A percentile compares a stretch with the other conserved stretches of the same genome.
Evolutionary conservation across 345 rosid species (phyloP).

Genomic region (Limnanthes douglasii): DNA sequence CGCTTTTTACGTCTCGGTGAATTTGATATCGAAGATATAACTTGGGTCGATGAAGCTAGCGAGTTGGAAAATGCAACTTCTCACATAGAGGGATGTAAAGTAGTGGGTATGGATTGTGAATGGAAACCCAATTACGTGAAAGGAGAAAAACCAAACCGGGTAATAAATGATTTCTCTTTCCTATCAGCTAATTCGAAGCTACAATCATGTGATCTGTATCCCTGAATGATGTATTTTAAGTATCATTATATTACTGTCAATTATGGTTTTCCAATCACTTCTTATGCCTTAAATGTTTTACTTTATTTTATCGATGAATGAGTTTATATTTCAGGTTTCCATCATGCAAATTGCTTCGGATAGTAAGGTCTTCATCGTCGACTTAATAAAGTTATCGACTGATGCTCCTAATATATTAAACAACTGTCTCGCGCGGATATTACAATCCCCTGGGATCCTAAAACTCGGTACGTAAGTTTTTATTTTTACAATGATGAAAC

Average conservation of each 20-base stretch:
- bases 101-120: conserved; percentile 84
- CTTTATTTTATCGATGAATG: too few relatives aligned
- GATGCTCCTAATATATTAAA: conserved; percentile 53
- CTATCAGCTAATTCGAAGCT: too few relatives aligned
- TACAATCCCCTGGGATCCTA: conserved; percentile 51
- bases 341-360: conserved; percentile 85
- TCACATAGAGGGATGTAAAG: conserved; percentile 53
- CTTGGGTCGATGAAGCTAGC: conserved; percentile 69
- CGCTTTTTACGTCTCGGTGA: conserved; percentile 52
- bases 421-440: conserved; percentile 53
- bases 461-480: conserved; percentile 59
- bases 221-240: too few relatives aligned
- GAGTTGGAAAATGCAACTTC: conserved; percentile 36
- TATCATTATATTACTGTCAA: too few relatives aligned
- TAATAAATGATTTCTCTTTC: conserved; percentile 10
- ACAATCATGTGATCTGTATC: too few relatives aligned
- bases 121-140: conserved; percentile 87
- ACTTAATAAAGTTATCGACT: conserved; percentile 65
- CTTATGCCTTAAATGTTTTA: conserved; percentile 2
- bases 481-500: conserved; percentile 1
- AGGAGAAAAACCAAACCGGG: conserved; percentile 72
- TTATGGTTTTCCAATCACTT: too few relatives aligned
- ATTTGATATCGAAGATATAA: conserved; percentile 39
- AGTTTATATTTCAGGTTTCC: conserved; percentile 55
- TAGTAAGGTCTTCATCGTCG: conserved; percentile 58